These are phyloP conservation scores for Zygosaccharomyces bisporus DNA, from an alignment of 805 yeast species.

Conservation along the genomic window DNA sequence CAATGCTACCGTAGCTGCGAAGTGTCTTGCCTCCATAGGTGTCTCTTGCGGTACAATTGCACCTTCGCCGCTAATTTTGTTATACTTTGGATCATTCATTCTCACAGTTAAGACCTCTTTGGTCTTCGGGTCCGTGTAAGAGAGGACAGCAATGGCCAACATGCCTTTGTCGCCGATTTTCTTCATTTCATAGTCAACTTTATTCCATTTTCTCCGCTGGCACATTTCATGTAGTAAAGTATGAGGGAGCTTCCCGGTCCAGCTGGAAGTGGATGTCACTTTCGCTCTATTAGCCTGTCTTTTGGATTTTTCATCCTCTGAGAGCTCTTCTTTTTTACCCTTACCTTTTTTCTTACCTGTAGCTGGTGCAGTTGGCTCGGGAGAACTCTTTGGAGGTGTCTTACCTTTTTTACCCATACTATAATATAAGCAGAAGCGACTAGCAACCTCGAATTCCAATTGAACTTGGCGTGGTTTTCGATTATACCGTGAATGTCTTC, in stretches of 20 bases:
- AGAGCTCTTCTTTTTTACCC: slow-evolving; percentile 19
- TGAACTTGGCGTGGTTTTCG: background rate
- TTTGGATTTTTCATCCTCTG: slow-evolving; percentile 19
- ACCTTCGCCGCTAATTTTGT: slow-evolving; percentile 43
- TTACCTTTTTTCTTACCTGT: slow-evolving; percentile 24
- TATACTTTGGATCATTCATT: slow-evolving; percentile 46
- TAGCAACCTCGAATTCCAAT: background rate
- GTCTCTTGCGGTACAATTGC: slow-evolving; percentile 67
- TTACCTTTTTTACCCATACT: slow-evolving; percentile 26
- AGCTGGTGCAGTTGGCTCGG: slow-evolving; percentile 8
- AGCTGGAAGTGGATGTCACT: slow-evolving; percentile 68
- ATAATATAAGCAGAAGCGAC: background rate
- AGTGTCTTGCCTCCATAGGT: slow-evolving; percentile 83
- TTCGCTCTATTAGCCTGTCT: slow-evolving; percentile 41
- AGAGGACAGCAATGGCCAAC: slow-evolving; percentile 59
- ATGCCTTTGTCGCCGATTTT: slow-evolving; percentile 51
- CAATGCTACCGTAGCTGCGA: slow-evolving; percentile 84
- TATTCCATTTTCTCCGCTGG: slow-evolving; percentile 86
- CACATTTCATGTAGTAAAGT: slow-evolving; percentile 81
- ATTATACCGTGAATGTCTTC: background rate
- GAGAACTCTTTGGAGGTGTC: slow-evolving; percentile 11
- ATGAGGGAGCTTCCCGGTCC: slow-evolving; percentile 95
- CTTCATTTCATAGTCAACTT: slow-evolving; percentile 72
- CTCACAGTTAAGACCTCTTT: slow-evolving; percentile 57
- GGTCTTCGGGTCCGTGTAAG: slow-evolving; percentile 79